phyloP scores from a whole-genome alignment of 2,329 filamentous ascomycete species.

The Apiospora kogelbergensis region DNA sequence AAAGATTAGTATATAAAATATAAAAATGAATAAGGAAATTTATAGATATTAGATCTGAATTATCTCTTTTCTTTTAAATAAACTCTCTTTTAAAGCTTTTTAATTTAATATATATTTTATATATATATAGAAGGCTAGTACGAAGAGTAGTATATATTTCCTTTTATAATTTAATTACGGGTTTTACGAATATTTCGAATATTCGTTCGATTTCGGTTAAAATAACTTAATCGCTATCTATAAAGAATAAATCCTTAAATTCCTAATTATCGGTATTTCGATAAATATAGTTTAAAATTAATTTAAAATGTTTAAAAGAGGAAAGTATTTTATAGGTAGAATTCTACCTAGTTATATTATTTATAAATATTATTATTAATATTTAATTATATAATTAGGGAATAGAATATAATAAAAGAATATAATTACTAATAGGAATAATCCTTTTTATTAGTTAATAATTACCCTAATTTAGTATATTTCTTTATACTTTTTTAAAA shows the following conservation, averaged over 20 bases:
- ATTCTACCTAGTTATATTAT: background rate
- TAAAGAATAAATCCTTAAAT: background rate
- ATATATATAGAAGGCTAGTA: background rate
- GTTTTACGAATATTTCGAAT: background rate
- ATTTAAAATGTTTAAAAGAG: background rate
- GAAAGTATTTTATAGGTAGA: background rate
- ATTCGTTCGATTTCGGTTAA: background rate
- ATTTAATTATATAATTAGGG: background rate
- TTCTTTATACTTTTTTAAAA: background rate
- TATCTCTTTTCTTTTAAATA: background rate
- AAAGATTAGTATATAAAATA: background rate
- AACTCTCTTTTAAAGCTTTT: background rate
- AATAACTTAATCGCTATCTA: background rate
- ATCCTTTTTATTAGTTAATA: background rate
- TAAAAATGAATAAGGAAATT: too few relatives aligned
- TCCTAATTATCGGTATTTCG: background rate
- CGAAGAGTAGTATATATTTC: background rate
- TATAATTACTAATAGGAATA: background rate
- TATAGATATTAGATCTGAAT: too few relatives aligned
- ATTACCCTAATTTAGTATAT: background rate
- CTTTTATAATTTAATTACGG: background rate
- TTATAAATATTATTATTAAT: background rate
- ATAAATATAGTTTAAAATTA: background rate
- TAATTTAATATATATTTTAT: background rate
- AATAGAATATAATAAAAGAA: too few relatives aligned